Base-by-base conservation (phyloP, 1,139 yeast genomes). In the Suzukiozyma palmioleophila region DNA sequence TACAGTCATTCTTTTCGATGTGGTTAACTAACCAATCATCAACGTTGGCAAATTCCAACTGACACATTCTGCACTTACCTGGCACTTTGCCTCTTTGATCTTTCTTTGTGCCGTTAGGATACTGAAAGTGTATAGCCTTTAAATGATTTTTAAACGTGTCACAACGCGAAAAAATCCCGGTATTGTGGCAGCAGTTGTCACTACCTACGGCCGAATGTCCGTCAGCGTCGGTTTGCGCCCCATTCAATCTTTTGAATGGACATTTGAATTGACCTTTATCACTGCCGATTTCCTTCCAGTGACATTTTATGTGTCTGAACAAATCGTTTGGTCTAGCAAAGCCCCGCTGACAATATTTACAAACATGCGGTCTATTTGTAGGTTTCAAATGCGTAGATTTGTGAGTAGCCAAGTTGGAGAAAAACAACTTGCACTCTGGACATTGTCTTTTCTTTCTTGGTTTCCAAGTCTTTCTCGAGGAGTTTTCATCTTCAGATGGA, bases 131-230 rank as follows among this genome's bases (percentile, higher is more conserved):
- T 47, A 89, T 74, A 3, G 96, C 95, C 58, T 85, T 86, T 46
- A 89, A 69, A 61, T 89, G 97, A 60, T 88, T 89, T 56, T 89
- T 89, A 64, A 79, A 89, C 6, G 97, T 89, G 59, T 89, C 97
- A 57, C 96, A 85, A 36, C 97, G 73, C 14, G 89, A 79, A 53
- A 89, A 89, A 30, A 84, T 81, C 6, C 96, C 96, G 3, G 87
- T 79, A 43, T 77, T 77, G 57, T 89, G 96, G 56, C 96, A 87
- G 49, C 75, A 69, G 49, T 67, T 66, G 47, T 68, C 73, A 27
- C 54, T 52, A 33, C 15, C 30, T n/a, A 10, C 8, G 26, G 11
- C 32, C 18, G 29, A 24, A 21, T 32, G 7, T 29, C 14, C 16
- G 5, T 12, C 7, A 29, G 6, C 25, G 25, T 15, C 24, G 15